These are phyloP conservation scores for Calonectria pseudoturangicola DNA, from an alignment of 2,329 filamentous ascomycete genomes.

Conservation along the genomic window DNA sequence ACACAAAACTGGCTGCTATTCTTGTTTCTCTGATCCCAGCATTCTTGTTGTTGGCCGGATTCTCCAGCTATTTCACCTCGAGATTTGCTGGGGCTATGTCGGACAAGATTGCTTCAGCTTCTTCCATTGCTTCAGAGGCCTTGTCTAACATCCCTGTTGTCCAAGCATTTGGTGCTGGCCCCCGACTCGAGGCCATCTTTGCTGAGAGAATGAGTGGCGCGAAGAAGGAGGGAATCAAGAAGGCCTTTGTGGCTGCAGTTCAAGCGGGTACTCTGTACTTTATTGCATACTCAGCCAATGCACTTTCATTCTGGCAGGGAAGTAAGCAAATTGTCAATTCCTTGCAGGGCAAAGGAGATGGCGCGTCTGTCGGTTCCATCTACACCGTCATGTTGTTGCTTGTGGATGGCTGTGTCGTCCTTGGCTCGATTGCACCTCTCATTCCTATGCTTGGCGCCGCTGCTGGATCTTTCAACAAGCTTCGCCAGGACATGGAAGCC, in stretches of 20 bases:
- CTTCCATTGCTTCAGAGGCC: constrained; percentile 77
- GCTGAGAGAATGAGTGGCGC: constrained; percentile 70
- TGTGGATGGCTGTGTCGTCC: constrained; percentile 77
- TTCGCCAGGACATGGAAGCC: constrained; percentile 75
- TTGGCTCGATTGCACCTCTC: constrained; percentile 78
- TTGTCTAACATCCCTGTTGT: constrained; percentile 77
- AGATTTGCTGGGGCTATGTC: constrained; percentile 71
- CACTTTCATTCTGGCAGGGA: constrained; percentile 81
- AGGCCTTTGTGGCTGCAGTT: constrained; percentile 72
- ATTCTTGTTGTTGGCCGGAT: constrained; percentile 75
- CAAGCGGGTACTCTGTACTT: constrained; percentile 80
- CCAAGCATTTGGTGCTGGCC: constrained; percentile 77
- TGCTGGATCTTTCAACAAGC: constrained; percentile 73
- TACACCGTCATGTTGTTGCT: constrained; percentile 80
- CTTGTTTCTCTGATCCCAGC: constrained; percentile 78
- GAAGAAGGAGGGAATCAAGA: constrained; percentile 73
- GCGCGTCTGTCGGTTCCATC: constrained; percentile 66
- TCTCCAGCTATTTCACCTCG: constrained; percentile 72
- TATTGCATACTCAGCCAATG: constrained; percentile 80
- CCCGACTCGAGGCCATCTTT: constrained; percentile 76
- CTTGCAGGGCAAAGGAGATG: constrained; percentile 57
- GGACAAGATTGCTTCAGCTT: constrained; percentile 73
- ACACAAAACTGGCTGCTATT: constrained; percentile 77
- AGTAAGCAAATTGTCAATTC: constrained; percentile 69
- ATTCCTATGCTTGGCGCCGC: constrained; percentile 77